Base-by-base conservation (phyloP, 1,284 basidiomycete genomes). In the Ganoderma meredithae region DNA sequence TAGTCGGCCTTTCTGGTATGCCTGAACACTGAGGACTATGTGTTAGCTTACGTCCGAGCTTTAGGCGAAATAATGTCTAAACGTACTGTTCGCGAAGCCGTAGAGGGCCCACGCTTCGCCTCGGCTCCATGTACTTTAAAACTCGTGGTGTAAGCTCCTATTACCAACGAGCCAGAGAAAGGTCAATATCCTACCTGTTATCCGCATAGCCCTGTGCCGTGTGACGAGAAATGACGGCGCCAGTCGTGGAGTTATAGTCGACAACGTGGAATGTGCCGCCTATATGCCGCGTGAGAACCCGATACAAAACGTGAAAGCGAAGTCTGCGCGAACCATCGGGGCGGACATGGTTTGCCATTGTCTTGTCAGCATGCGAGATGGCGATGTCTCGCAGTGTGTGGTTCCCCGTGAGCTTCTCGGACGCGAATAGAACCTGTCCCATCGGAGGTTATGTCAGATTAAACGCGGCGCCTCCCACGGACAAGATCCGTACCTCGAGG, bases 101-200 rank as follows among this genome's bases (percentile, higher is more conserved):
- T 89, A 90, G 41, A 91, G 84, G 9, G 84, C 90, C 90, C 90
- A 92, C 10, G 88, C 85, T 76, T 92, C 88, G 6, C 90, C 90
- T 39, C 91, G 85, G 59, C 86, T 85, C 91, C 91, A 92, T 12
- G 91, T 92, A 75, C 89, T 91, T n/a, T 60, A 64, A 40, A 43
- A 59, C 43, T 10, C n/a, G n/a, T 7, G 47, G 40, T 72, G 5
- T 55, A 4, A 44, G 63, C 19, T 40, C 39, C 19, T 13, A 15
- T 27, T 13, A 15, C 17, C 22, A 4, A 15, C 8, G n/a, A 36
- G 9, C 36, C 6, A 36, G 36, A 63, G 39, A 39, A 17, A 55
- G 17, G 8, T n/a, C 9, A 31, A n/a, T 12, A 5, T 53, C 60
- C 8, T 44, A 84, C 84, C 84, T 86, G 70, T 80, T 82, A 74